Evolutionary conservation across 805 yeast species (phyloP).

Genomic region (Saturnispora sanitii): DNA sequence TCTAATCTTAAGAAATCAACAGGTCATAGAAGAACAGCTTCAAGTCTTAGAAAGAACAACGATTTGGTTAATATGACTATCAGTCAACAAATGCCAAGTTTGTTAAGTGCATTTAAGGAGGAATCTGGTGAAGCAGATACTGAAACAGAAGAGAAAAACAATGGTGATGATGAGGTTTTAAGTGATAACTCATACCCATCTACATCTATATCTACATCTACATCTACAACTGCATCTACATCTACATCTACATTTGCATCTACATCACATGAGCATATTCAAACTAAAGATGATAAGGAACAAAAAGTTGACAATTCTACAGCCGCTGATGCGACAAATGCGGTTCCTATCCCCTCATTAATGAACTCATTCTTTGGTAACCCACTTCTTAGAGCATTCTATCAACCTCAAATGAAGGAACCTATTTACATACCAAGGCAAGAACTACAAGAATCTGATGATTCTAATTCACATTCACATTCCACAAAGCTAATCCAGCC

Average conservation of each 20-base stretch:
- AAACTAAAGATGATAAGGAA: not conserved
- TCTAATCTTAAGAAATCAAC: not conserved
- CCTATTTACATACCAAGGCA: conserved; percentile 17
- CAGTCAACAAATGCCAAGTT: conserved; percentile 53
- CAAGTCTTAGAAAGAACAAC: conserved; percentile 7
- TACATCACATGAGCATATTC: not conserved
- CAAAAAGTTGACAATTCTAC: conserved; percentile 2
- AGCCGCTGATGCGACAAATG: not conserved
- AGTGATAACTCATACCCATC: not conserved
- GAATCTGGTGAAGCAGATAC: conserved; percentile 1
- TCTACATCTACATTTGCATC: not conserved
- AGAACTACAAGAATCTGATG: not conserved
- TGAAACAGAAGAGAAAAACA: conserved; percentile 35
- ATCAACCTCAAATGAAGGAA: conserved; percentile 19
- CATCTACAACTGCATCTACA: too few relatives aligned
- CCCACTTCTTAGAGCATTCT: conserved; percentile 16
- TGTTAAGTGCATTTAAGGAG: conserved; percentile 52
- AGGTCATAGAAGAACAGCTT: conserved; percentile 5
- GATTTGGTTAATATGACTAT: conserved; percentile 34
- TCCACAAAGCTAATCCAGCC: too few relatives aligned
- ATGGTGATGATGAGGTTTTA: not conserved
- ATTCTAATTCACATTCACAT: too few relatives aligned
- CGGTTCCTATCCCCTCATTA: conserved; percentile 1
- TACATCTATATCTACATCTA: not conserved
- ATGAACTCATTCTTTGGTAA: conserved; percentile 9